Base-by-base conservation (phyloP, 2,329 filamentous ascomycete genomes). In the Balansia obtecta region DNA sequence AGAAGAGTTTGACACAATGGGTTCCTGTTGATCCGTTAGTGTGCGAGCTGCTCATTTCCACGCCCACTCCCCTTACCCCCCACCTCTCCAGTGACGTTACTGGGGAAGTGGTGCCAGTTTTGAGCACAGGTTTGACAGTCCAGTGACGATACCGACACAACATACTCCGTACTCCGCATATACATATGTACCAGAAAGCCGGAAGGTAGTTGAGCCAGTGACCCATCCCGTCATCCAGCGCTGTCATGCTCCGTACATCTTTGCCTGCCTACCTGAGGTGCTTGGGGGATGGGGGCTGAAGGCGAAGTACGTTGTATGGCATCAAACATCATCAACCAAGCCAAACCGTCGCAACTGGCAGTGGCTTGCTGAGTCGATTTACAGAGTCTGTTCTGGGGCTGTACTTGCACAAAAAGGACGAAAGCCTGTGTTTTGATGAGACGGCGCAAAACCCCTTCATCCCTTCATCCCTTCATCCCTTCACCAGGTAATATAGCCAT, bases 1-100 rank as follows among this genome's bases (percentile, higher is more conserved):
- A 41, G 38, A 46, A 48, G 45, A 41, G 44, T 45, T 54, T 43
- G 52, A 53, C 50, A 49, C 41, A 52, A 45, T 50, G 44, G 47
- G 12, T 48, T 39, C 32, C 43, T 50, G 48, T 20, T 30, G 45
- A 40, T 40, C 37, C 38, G 42, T 51, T 49, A 49, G 51, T 37
- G 46, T 45, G 45, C 51, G 27, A 5, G 27, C 27, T 27, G 27
- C 43, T 50, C 49, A 41, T 30, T 33, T 45, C 52, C 33, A 50
- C 49, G 32, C 27, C 40, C 39, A 53, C 44, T 48, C 51, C 48
- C 39, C 43, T 18, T n/a, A 18, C 15, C 18, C 45, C 51, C 46
- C 51, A 45, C 51, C 51, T 50, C 27, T 48, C 41, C 39, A 22
- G 15, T 33, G 43, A 38, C 22, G 41, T 42, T 46, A 39, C 45